Evolutionary conservation across 345 rosid genomes (phyloP), one percentile per base, ranked within the genome.

Genomic region (Erodium maritimum): DNA sequence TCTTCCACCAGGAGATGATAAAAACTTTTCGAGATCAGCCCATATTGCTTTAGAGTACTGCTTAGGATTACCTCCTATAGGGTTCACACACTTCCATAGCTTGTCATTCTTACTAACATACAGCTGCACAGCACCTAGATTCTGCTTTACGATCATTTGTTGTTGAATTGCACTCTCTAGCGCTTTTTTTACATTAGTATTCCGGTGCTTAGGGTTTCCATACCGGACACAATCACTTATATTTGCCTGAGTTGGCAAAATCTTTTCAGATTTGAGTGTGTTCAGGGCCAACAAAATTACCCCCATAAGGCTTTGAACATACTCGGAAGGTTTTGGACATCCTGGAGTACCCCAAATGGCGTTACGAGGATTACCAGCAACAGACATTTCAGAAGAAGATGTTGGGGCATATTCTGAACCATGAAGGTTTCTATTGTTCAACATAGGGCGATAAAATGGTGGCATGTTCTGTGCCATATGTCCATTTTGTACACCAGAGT

Each of bases 241-340:
- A 67, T 86, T 91, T 45, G 70, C 70, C 79, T 86, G 83, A 50
- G 80, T 88, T 12, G 97, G 96, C 73, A 75, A 71, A 63, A 88
- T 67, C 73, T 75, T 78, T 67, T 87, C 94, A 55, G 20, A 80
- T 77, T 85, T 87, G 71, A 90, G 80, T 22, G 79, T 77, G 72
- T 79, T 78, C 66, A 90, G 69, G 56, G 95, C 86, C 54, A 80
- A 83, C 63, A 90, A 71, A 64, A 90, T 69, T 59, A 85, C 81
- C 59, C 95, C 95, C 55, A 85, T 79, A 67, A 81, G 93, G 69
- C 95, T 88, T 77, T 87, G 93, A 33, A 75, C 81, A 73, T 75
- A 77, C 65, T 85, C 85, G 59, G 91, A 64, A 56, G 89, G 87
- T 57, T 72, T 67, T 10, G 78, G 72, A 59, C 64, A 65, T 60